Conservation (phyloP, 805 yeast species). For the Lipomyces japonicus region DNA sequence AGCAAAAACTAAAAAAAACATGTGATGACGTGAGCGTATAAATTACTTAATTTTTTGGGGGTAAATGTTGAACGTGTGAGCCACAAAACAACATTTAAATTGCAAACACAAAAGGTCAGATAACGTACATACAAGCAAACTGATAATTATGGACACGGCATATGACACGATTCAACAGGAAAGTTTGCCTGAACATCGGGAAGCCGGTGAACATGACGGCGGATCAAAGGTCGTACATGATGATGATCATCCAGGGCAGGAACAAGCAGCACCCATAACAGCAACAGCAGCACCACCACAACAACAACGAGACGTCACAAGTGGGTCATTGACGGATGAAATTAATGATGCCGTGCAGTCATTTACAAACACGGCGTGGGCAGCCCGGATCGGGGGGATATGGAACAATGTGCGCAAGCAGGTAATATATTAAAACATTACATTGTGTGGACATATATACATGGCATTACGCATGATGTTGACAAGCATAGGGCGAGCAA, state of each 20-base stretch:
- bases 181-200: conserved; percentile 11
- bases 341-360: conserved; percentile 25
- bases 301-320: too few relatives aligned
- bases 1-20: too few relatives aligned
- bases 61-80: too few relatives aligned
- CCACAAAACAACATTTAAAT: too few relatives aligned
- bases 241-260: background rate
- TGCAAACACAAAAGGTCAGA: too few relatives aligned
- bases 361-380: conserved; percentile 26
- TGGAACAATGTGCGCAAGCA: conserved; percentile 35
- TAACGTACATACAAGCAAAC: too few relatives aligned
- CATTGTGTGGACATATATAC: too few relatives aligned
- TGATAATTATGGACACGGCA: conserved; percentile 26
- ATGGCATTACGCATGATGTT: too few relatives aligned
- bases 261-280: conserved; percentile 1
- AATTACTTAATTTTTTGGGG: too few relatives aligned
- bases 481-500: conserved; percentile 24
- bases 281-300: conserved; percentile 5
- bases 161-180: conserved; percentile 27
- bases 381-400: conserved; percentile 30
- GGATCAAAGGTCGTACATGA: background rate
- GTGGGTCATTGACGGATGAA: conserved; percentile 24
- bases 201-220: background rate
- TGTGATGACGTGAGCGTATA: too few relatives aligned
- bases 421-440: too few relatives aligned